phyloP scores from a whole-genome alignment of 2,329 filamentous ascomycete genomes.

The Colletotrichum truncatum region DNA sequence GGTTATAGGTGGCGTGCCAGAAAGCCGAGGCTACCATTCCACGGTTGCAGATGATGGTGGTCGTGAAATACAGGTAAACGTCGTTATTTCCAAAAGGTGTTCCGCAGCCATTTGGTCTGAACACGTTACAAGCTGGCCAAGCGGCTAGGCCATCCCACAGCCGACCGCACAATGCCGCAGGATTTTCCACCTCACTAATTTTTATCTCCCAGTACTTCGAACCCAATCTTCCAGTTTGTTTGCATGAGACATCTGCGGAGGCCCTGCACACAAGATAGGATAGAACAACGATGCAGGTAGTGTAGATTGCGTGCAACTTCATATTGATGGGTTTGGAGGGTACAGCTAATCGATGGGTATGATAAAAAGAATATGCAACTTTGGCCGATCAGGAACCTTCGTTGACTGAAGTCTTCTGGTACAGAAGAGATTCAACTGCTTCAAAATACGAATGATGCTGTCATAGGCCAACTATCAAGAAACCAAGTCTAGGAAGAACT shows the following conservation, averaged over 20 bases:
- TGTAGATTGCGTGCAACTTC: not conserved
- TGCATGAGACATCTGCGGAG: not conserved
- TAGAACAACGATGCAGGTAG: not conserved
- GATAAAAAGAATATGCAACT: not conserved
- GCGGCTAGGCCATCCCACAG: not conserved
- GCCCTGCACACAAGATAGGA: not conserved
- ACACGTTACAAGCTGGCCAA: not conserved
- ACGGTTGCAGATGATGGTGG: not conserved
- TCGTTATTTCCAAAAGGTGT: not conserved
- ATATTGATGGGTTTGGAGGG: not conserved
- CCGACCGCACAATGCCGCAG: not conserved
- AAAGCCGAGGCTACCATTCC: not conserved
- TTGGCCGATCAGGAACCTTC: too few species aligned
- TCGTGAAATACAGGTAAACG: conserved; percentile 8
- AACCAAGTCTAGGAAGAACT: too few species aligned
- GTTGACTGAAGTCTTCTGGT: too few species aligned
- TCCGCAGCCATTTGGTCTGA: not conserved
- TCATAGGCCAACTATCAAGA: too few species aligned
- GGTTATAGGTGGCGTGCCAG: conserved; percentile 3
- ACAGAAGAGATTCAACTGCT: too few species aligned
- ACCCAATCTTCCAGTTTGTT: not conserved
- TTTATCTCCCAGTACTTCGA: not conserved
- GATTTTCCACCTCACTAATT: not conserved
- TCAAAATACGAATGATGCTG: too few species aligned
- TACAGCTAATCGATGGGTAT: not conserved